Conservation (phyloP, 345 rosid genomes). For the Hibiscus mutabilis region DNA sequence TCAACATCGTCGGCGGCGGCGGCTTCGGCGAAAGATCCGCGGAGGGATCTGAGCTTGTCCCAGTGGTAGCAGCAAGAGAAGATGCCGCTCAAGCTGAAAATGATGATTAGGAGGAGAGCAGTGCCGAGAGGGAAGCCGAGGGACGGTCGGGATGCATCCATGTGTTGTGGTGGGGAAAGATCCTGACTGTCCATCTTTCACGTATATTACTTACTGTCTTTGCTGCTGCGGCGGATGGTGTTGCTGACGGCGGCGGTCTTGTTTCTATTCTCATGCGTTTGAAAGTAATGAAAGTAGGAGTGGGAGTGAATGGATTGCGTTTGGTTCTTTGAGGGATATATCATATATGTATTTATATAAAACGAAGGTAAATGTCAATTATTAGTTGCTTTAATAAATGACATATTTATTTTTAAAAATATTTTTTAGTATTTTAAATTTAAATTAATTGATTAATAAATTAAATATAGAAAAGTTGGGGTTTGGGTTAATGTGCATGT, state of each 20-base stretch:
- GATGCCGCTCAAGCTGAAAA: constrained; percentile 82
- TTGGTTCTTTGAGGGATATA: not conserved
- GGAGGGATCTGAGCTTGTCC: constrained; percentile 91
- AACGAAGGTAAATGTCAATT: not conserved
- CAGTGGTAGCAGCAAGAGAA: constrained; percentile 98
- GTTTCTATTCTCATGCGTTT: constrained; percentile 27
- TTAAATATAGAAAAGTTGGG: no score
- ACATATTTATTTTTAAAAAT: no score
- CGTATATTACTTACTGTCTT: not conserved
- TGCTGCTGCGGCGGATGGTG: not conserved
- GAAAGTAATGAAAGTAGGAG: no score
- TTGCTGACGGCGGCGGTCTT: not conserved
- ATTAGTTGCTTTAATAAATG: no score
- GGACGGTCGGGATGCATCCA: constrained; percentile 76
- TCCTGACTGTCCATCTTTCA: constrained; percentile 55
- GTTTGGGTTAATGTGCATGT: constrained; percentile 19
- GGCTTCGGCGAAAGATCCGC: constrained; percentile 43
- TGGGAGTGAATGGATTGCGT: no score
- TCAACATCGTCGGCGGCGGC: constrained; percentile 29
- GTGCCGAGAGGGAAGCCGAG: constrained; percentile 93
- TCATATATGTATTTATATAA: not conserved
- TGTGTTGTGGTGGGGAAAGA: constrained; percentile 54
- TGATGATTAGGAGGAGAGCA: constrained; percentile 70
- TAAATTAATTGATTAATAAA: no score
- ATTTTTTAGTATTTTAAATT: no score